phyloP scores from a whole-genome alignment of 1,284 basidiomycete genomes.

The Violaceomyces palustris region DNA sequence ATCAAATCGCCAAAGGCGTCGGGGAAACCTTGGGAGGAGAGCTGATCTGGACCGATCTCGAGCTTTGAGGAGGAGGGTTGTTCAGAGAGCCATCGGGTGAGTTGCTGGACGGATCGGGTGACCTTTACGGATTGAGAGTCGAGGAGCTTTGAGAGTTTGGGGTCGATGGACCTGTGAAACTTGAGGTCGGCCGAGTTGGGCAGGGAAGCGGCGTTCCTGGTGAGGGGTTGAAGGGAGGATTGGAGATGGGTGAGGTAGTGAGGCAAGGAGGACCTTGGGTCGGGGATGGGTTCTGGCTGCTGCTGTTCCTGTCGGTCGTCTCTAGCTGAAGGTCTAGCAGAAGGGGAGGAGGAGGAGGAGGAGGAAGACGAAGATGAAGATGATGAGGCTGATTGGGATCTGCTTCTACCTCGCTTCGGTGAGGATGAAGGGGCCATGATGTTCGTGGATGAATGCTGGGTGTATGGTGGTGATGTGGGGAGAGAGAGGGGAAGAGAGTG shows the following conservation, averaged over 20 bases:
- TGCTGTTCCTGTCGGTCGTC: too few species aligned
- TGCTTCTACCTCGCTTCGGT: too few species aligned
- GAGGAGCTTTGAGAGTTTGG: constrained; percentile 63
- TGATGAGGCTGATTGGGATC: too few species aligned
- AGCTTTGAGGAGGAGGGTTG: constrained; percentile 3
- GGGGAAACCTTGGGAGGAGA: constrained; percentile 71
- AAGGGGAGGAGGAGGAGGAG: too few species aligned
- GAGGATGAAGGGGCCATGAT: too few species aligned
- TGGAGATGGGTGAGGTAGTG: constrained; percentile 33
- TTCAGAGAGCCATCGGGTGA: constrained; percentile 13
- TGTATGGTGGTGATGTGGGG: too few species aligned
- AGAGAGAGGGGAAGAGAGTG: too few species aligned
- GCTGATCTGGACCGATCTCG: constrained; percentile 49
- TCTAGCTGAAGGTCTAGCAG: too few species aligned
- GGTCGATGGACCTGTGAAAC: constrained; percentile 79
- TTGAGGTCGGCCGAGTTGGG: constrained; percentile 61
- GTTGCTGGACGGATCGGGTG: constrained; percentile 58
- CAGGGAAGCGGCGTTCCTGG: constrained; percentile 49
- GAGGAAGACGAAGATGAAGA: too few species aligned
- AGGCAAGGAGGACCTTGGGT: constrained; percentile 12
- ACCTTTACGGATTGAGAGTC: constrained; percentile 64
- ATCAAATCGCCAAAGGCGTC: constrained; percentile 72
- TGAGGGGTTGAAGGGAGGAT: constrained; percentile 32
- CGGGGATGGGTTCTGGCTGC: too few species aligned
- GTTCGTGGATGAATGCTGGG: too few species aligned